Evolutionary conservation across 1,139 yeast species (phyloP).

Genomic region (Geotrichum phurueaensis): DNA sequence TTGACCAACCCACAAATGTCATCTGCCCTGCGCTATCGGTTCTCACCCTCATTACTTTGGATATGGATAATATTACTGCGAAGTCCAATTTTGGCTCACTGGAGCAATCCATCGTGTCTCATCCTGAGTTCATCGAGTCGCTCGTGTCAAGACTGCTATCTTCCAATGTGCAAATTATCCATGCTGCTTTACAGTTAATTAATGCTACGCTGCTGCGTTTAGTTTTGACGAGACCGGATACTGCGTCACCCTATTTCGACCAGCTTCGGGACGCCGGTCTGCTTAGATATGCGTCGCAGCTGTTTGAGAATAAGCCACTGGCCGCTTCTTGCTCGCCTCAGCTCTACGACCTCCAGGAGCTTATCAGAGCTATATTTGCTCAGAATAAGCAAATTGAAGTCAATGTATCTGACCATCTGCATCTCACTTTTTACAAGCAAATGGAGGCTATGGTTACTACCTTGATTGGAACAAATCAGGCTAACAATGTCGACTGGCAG

Average conservation of each 20-base stretch:
- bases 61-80: slow-evolving; percentile 20
- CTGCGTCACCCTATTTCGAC: slow-evolving; percentile 23
- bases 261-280: slow-evolving; percentile 28
- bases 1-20: slow-evolving; percentile 24
- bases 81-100: slow-evolving; percentile 22
- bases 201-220: slow-evolving; percentile 25
- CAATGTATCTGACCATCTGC: slow-evolving; percentile 22
- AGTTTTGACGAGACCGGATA: slow-evolving; percentile 22
- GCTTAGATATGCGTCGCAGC: slow-evolving; percentile 24
- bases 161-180: slow-evolving; percentile 25
- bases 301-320: slow-evolving; percentile 27
- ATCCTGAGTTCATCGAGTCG: slow-evolving; percentile 23
- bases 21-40: slow-evolving; percentile 30
- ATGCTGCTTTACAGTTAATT: slow-evolving; percentile 27
- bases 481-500: slow-evolving; percentile 25
- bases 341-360: slow-evolving; percentile 29
- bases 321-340: slow-evolving; percentile 28
- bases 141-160: slow-evolving; percentile 25
- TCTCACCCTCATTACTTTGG: slow-evolving; percentile 27
- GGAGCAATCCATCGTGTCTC: slow-evolving; percentile 20
- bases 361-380: slow-evolving; percentile 27
- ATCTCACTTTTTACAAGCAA: slow-evolving; percentile 22
- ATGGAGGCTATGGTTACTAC: slow-evolving; percentile 24
- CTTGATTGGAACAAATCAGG: slow-evolving; percentile 25
- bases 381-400: slow-evolving; percentile 22